Conservation (phyloP, 2,329 filamentous ascomycete species). For the Epicoccum sorghinum region DNA sequence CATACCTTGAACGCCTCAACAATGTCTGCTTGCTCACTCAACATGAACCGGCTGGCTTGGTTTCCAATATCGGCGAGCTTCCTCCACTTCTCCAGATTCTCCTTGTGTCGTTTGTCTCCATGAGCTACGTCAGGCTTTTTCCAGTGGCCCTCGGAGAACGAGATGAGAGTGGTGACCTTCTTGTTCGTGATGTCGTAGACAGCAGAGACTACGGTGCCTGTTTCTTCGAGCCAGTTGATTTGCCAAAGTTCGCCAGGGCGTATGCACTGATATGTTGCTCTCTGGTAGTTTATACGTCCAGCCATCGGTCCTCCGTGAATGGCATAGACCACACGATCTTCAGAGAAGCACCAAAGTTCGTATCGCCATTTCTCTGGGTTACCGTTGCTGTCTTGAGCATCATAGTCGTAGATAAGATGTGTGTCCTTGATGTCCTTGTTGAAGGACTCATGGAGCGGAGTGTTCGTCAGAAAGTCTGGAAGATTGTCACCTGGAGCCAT, state of each 20-base stretch:
- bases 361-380: slow-evolving; percentile 66
- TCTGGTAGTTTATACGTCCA: slow-evolving; percentile 58
- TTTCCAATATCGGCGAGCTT: slow-evolving; percentile 56
- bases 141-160: slow-evolving; percentile 64
- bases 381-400: slow-evolving; percentile 55
- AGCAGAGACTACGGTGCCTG: slow-evolving; percentile 61
- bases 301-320: slow-evolving; percentile 65
- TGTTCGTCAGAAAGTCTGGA: slow-evolving; percentile 37
- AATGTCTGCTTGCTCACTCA: slow-evolving; percentile 62
- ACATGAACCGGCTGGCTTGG: slow-evolving; percentile 58
- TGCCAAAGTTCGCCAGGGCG: slow-evolving; percentile 65
- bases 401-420: slow-evolving; percentile 65
- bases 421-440: slow-evolving; percentile 60
- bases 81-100: slow-evolving; percentile 61
- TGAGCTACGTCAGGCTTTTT: slow-evolving; percentile 57
- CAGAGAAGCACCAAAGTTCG: slow-evolving; percentile 66
- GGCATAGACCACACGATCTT: slow-evolving; percentile 60
- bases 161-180: slow-evolving; percentile 60
- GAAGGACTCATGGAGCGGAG: slow-evolving; percentile 46
- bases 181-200: slow-evolving; percentile 61
- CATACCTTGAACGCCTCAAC: slow-evolving; percentile 55
- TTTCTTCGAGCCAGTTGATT: slow-evolving; percentile 67
- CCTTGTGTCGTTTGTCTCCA: slow-evolving; percentile 61
- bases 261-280: slow-evolving; percentile 63
- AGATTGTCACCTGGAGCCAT: slow-evolving; percentile 34